Evolutionary conservation across 768 basidiomycete species (phyloP).

Genomic region (Pisolithus microcarpus): DNA sequence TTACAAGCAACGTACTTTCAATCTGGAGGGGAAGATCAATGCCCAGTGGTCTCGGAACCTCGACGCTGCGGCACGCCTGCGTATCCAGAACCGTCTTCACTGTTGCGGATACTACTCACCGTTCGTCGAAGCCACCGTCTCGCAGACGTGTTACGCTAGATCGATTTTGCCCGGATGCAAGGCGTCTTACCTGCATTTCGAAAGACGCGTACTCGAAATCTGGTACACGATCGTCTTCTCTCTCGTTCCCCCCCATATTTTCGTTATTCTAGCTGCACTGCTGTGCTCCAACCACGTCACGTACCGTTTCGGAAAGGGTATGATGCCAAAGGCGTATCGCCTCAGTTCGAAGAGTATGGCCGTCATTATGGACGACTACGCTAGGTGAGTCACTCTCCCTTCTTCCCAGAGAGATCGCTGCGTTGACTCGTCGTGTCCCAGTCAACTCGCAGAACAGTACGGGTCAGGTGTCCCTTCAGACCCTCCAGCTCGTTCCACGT

Average conservation of each 20-base stretch:
- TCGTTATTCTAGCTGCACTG: slow-evolving; percentile 55
- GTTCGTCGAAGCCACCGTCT: slow-evolving; percentile 72
- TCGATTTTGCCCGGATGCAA: slow-evolving; percentile 72
- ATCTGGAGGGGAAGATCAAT: slow-evolving; percentile 78
- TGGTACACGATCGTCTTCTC: slow-evolving; percentile 66
- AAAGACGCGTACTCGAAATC: slow-evolving; percentile 44
- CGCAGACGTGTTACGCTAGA: slow-evolving; percentile 67
- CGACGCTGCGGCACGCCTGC: slow-evolving; percentile 53
- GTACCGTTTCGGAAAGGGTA: slow-evolving; percentile 81
- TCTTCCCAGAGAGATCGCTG: background rate
- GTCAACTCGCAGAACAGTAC: slow-evolving; percentile 71
- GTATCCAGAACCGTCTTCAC: slow-evolving; percentile 62
- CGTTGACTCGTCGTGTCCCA: slow-evolving; percentile 15
- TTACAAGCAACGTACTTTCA: slow-evolving; percentile 68
- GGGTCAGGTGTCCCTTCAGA: slow-evolving; percentile 58
- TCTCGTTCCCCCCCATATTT: slow-evolving; percentile 61
- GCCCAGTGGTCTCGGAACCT: slow-evolving; percentile 64
- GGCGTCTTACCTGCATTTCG: slow-evolving; percentile 49
- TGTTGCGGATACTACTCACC: slow-evolving; percentile 82
- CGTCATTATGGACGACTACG: slow-evolving; percentile 80
- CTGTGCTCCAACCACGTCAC: slow-evolving; percentile 81
- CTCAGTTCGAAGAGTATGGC: slow-evolving; percentile 70
- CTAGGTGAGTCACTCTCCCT: slow-evolving; percentile 43
- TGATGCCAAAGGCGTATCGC: slow-evolving; percentile 81
- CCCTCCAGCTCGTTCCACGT: slow-evolving; percentile 49